These are phyloP conservation scores for Nitzschia putrida DNA, from an alignment of 108 stramenopile genomes.

Conservation along the genomic window DNA sequence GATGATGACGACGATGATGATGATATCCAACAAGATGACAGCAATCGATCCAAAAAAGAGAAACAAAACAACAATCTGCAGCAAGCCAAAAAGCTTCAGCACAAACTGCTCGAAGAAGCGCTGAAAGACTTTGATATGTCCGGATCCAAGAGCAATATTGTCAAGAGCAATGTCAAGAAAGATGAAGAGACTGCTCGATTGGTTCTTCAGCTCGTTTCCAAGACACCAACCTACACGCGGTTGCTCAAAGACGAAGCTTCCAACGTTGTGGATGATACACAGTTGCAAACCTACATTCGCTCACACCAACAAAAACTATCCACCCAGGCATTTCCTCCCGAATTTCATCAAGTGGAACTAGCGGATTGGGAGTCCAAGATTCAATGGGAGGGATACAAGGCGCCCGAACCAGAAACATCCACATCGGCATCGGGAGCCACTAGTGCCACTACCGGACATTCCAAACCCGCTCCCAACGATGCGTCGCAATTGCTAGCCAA, in stretches of 20 bases:
- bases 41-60: constrained; percentile 15
- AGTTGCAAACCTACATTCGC: constrained; percentile 22
- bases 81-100: constrained; percentile 11
- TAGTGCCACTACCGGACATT: not conserved
- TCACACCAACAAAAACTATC: not conserved
- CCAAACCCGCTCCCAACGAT: not conserved
- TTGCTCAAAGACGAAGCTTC: constrained; percentile 37
- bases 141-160: not conserved
- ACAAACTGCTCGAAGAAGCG: constrained; percentile 5
- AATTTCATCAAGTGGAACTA: constrained; percentile 72
- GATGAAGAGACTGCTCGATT: constrained; percentile 44
- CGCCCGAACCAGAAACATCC: constrained; percentile 6
- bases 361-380: constrained; percentile 84
- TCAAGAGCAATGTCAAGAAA: constrained; percentile 16
- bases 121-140: not conserved
- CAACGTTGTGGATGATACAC: constrained; percentile 24
- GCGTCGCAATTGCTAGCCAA: constrained; percentile 31
- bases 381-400: constrained; percentile 68
- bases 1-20: constrained; percentile 17
- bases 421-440: constrained; percentile 6
- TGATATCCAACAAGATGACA: constrained; percentile 17
- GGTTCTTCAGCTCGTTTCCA: constrained; percentile 41
- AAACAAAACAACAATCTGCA: constrained; percentile 2
- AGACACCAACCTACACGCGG: constrained; percentile 45
- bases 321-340: constrained; percentile 29